Evolutionary conservation across 2,329 filamentous ascomycete species (phyloP).

Genomic region (Coniella lustricola): DNA sequence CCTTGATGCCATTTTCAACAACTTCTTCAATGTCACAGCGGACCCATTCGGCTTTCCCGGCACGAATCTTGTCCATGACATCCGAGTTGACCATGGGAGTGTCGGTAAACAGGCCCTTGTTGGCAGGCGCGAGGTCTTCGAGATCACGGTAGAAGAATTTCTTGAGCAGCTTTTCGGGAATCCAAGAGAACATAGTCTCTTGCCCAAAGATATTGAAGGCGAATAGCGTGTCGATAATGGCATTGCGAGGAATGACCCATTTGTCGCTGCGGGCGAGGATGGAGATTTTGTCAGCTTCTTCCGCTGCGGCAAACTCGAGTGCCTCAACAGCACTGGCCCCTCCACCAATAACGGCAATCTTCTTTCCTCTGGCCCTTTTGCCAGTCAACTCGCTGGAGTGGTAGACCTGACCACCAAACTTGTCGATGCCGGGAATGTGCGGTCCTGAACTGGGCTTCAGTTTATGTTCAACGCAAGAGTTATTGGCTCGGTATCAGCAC

Average conservation of each 20-base stretch:
- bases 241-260: conserved; percentile 80
- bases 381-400: conserved; percentile 71
- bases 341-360: conserved; percentile 68
- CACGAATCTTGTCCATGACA: conserved; percentile 67
- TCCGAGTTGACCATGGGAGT: conserved; percentile 86
- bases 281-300: conserved; percentile 59
- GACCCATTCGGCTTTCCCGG: conserved; percentile 68
- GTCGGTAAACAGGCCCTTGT: conserved; percentile 70
- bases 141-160: conserved; percentile 81
- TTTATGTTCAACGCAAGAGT: neutral
- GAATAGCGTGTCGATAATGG: conserved; percentile 65
- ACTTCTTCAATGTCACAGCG: conserved; percentile 71
- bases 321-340: conserved; percentile 78
- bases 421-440: conserved; percentile 60
- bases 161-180: conserved; percentile 68
- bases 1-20: conserved; percentile 54
- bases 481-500: neutral
- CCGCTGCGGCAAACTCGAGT: conserved; percentile 66
- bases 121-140: conserved; percentile 60
- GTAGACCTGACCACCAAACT: conserved; percentile 64
- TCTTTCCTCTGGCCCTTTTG: conserved; percentile 66
- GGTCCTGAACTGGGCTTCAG: conserved; percentile 45
- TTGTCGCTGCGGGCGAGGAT: conserved; percentile 75
- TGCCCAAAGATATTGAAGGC: conserved; percentile 73
- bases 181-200: conserved; percentile 67